Conservation (phyloP, 202 grass and related monocot genomes). For the Bolboschoenoplectus hybrid region DNA sequence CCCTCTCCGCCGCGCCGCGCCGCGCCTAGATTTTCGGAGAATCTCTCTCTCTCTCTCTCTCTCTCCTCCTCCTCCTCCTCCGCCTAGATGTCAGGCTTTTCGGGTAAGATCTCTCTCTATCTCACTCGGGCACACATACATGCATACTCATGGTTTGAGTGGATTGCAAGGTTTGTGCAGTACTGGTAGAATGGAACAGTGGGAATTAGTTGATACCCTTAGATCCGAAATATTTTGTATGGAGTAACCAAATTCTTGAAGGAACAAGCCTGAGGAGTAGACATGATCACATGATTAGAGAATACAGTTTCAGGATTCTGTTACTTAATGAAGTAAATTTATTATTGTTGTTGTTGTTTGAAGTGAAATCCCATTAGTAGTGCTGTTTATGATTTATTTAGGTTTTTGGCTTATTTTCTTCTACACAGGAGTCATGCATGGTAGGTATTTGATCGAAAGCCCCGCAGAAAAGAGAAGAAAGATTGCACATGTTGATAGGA, state of each 20-base stretch:
- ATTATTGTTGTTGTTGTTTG: background rate
- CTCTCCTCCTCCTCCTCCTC: background rate
- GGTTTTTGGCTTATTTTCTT: background rate
- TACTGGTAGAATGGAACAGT: background rate
- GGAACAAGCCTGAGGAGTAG: background rate
- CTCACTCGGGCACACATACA: background rate
- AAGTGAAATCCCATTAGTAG: background rate
- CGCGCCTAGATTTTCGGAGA: background rate
- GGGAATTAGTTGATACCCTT: background rate
- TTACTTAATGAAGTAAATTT: slow-evolving; percentile 3
- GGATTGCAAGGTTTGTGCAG: background rate
- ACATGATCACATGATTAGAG: background rate
- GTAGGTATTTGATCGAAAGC: background rate
- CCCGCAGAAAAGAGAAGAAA: background rate
- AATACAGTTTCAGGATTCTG: background rate
- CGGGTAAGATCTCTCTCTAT: background rate
- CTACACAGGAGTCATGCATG: background rate
- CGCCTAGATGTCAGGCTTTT: background rate
- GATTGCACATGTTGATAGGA: slow-evolving; percentile 22
- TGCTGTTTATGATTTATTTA: background rate
- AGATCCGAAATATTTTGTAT: background rate
- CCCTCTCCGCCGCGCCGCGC: no score
- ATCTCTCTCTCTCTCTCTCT: background rate
- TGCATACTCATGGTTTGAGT: background rate
- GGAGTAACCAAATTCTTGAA: background rate